Evolutionary conservation across 106 monocot species (phyloP), one percentile per base, ranked within the genome.

Genomic region (Apostasia shenzhenica): DNA sequence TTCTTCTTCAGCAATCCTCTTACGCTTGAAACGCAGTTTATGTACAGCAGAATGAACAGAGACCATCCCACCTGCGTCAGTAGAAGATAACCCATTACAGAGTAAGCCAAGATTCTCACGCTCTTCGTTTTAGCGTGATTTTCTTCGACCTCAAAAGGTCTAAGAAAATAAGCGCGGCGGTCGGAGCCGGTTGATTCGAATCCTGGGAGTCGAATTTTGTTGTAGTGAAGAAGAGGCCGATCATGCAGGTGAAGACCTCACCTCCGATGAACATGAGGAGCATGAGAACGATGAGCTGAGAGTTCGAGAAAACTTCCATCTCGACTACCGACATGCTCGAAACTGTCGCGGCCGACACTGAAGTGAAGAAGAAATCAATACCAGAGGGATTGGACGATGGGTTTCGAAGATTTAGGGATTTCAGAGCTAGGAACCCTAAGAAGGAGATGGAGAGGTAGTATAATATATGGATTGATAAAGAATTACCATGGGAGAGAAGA

Each of bases 251-350:
- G 61, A 85, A 80, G 6, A 76, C 80, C 45, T 90, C 85, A 5
- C 90, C 78, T 1, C 90, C 82, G 2, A 76, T 0, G 38, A 90
- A 69, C 82, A 90, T 90, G 9, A 90, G 51, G 9, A 81, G 38
- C 14, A 73, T 83, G 41, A 85, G 41, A 10, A 85, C 75, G 1
- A 70, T 5, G 38, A 85, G 72, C 67, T 89, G 89, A 6, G 77
- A 56, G 52, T 78, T 74, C 0, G 89, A 90, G 80, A 90, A 78
- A 43, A 47, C 61, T 69, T 90, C 82, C 54, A 78, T 85, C 41
- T 89, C 85, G 10, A 82, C 58, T 11, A 77, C 56, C 38, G 50
- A 8, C 67, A 85, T 72, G 77, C 85, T 77, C 6, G 82, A 82
- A 13, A 82, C 76, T 1, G 85, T 85, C 0, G 69, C 45, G 3